Base-by-base conservation (phyloP, 2,329 filamentous ascomycete genomes). In the Fusarium oxysporum region DNA sequence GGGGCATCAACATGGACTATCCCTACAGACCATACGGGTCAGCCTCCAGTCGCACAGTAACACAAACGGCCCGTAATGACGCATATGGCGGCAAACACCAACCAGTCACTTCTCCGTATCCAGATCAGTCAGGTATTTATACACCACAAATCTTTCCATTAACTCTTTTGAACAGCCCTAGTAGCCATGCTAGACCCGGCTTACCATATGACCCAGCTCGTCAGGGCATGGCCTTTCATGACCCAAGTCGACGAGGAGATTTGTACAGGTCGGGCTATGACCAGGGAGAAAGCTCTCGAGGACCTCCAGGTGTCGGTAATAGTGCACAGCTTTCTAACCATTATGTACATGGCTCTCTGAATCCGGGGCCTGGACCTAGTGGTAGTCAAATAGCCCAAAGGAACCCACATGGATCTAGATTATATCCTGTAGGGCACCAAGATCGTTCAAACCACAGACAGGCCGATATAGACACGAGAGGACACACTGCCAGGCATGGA, bases 211-310 rank as follows among this genome's bases (percentile, higher is more conserved):
- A 28, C 9, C 33, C 23, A n/a, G 33, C 23, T 28, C n/a, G 12
- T 28, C 19, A n/a, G 23, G 7, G 16, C 3, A 11, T 4, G 9
- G 3, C 3, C 13, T 16, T 9, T 13, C 10, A 54, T 8, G 6
- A 5, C 14, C 50, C 50, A 14, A 5, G 2, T 16, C 2, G 17
- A 17, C 23, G 10, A n/a, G 33, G 28, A n/a, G 13, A 7, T 12
- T 25, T 17, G 21, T 3, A 11, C 2, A 19, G 47, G 13, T 3
- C 11, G 16, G 1, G n/a, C 5, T 25, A 25, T 6, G 8, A 11
- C 8, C 48, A 23, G 8, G 30, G 6, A 35, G 8, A 7, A 40
- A 28, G 19, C 17, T 40, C 50, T 28, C 50, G 14, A 17, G 3
- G 3, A 17, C 23, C 13, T 38, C 13, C 5, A 13, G 8, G 3